phyloP scores from a whole-genome alignment of 2,329 filamentous ascomycete genomes.

The Ophiostoma ulmi region DNA sequence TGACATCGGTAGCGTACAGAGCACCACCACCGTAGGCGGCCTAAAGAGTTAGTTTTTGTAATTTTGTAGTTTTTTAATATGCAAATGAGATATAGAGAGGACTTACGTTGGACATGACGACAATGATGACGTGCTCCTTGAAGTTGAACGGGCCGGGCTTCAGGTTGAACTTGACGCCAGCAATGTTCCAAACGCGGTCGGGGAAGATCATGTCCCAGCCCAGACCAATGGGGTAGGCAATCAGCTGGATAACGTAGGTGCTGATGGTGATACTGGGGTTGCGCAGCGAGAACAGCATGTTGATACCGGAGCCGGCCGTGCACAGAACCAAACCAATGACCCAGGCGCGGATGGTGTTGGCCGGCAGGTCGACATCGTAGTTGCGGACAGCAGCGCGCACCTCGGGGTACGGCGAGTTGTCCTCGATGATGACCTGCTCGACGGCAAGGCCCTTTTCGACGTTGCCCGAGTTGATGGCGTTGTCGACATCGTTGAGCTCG shows the following conservation, averaged over 20 bases:
- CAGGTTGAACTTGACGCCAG: constrained; percentile 52
- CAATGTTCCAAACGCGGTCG: constrained; percentile 46
- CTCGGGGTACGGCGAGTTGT: constrained; percentile 64
- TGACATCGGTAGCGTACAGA: constrained; percentile 52
- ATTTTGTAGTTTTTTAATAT: constrained; percentile 14
- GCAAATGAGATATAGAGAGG: not conserved
- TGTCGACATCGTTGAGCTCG: constrained; percentile 55
- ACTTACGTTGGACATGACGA: constrained; percentile 60
- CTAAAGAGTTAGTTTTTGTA: constrained; percentile 30
- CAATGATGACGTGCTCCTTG: constrained; percentile 58
- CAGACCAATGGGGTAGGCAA: constrained; percentile 55
- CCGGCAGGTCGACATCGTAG: constrained; percentile 44
- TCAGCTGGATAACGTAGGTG: constrained; percentile 57
- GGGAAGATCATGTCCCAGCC: constrained; percentile 53
- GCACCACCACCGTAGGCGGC: constrained; percentile 54
- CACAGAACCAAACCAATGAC: constrained; percentile 52
- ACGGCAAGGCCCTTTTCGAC: constrained; percentile 53
- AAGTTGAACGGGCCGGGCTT: constrained; percentile 55
- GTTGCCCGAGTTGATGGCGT: constrained; percentile 51
- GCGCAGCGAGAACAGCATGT: constrained; percentile 55
- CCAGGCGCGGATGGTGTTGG: constrained; percentile 60
- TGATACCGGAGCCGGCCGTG: constrained; percentile 53
- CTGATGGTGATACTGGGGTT: constrained; percentile 56
- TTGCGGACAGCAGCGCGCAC: constrained; percentile 37
- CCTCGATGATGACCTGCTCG: constrained; percentile 54